A percentile compares a stretch with the other conserved stretches of the same genome.
These are phyloP conservation scores for Scheffersomyces coipomensis DNA, from an alignment of 805 yeast genomes.

Conservation along the genomic window DNA sequence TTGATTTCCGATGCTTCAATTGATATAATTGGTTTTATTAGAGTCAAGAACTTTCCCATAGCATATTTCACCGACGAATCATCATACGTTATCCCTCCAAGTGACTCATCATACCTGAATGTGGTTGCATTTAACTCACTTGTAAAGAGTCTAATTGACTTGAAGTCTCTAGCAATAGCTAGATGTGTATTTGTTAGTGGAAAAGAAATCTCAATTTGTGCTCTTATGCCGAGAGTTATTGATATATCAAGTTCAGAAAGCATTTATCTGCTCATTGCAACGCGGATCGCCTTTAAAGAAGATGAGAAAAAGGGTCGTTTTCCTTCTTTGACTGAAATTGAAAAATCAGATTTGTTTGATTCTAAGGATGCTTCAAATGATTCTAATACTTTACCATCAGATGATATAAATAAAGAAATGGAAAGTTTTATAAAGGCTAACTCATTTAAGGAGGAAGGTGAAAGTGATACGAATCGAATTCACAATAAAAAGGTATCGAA, in stretches of 20 bases:
- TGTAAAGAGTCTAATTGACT: constrained; percentile 43
- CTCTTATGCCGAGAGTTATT: constrained; percentile 45
- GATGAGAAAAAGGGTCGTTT: constrained; percentile 67
- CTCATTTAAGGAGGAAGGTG: too few species aligned
- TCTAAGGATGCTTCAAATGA: background rate
- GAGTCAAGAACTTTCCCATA: constrained; percentile 47
- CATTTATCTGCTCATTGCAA: constrained; percentile 45
- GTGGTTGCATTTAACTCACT: constrained; percentile 18
- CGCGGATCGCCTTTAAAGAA: constrained; percentile 68
- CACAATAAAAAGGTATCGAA: background rate
- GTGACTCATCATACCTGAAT: constrained; percentile 32
- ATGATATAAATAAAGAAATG: background rate
- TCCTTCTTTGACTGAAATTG: constrained; percentile 19
- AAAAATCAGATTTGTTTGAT: too few species aligned
- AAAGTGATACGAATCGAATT: too few species aligned
- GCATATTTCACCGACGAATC: constrained; percentile 63
- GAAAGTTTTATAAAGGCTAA: background rate
- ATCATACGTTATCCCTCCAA: constrained; percentile 47
- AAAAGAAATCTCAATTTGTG: constrained; percentile 51
- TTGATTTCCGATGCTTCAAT: constrained; percentile 51
- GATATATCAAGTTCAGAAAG: constrained; percentile 18
- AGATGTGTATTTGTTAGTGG: constrained; percentile 55
- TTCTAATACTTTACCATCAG: background rate
- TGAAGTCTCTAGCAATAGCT: constrained; percentile 54
- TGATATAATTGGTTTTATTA: constrained; percentile 63